Conservation (phyloP, 2,329 filamentous ascomycete genomes). For the Blastomyces parvus region DNA sequence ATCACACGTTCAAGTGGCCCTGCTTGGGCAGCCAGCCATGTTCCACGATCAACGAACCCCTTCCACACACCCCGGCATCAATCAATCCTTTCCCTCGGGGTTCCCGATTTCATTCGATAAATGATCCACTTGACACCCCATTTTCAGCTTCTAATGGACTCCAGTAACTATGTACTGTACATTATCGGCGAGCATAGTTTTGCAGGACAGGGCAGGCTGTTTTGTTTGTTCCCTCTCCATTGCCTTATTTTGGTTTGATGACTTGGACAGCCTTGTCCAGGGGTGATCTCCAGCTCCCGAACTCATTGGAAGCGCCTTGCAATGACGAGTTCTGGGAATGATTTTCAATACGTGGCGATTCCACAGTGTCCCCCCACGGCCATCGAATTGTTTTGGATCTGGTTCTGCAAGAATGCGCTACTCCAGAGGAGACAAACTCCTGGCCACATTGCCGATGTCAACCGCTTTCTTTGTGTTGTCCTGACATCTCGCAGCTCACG, state of each 20-base stretch:
- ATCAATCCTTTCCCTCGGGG: background rate
- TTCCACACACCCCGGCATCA: background rate
- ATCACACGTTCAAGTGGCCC: conserved; percentile 1
- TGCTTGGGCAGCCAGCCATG: background rate
- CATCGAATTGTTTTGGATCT: background rate
- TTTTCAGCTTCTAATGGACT: background rate
- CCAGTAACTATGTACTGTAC: background rate
- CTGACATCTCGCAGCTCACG: background rate
- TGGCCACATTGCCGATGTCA: background rate
- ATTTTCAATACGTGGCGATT: background rate
- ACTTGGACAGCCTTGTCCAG: background rate
- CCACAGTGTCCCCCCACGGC: background rate
- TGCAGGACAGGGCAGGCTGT: background rate
- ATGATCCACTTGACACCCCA: background rate
- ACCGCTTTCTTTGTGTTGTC: background rate
- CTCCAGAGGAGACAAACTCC: background rate
- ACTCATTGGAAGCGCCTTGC: background rate
- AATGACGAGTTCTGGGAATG: background rate
- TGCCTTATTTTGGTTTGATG: background rate
- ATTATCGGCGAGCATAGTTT: background rate
- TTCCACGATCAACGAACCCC: conserved; percentile 1
- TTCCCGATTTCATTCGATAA: background rate
- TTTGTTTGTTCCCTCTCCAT: background rate
- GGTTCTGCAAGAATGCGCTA: background rate
- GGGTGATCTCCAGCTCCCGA: background rate